A percentile compares a stretch with the other conserved stretches of the same genome.
These are phyloP conservation scores for Picochlorum sp. DNA, from an alignment of 139 green algal genomes.

Conservation along the genomic window DNA sequence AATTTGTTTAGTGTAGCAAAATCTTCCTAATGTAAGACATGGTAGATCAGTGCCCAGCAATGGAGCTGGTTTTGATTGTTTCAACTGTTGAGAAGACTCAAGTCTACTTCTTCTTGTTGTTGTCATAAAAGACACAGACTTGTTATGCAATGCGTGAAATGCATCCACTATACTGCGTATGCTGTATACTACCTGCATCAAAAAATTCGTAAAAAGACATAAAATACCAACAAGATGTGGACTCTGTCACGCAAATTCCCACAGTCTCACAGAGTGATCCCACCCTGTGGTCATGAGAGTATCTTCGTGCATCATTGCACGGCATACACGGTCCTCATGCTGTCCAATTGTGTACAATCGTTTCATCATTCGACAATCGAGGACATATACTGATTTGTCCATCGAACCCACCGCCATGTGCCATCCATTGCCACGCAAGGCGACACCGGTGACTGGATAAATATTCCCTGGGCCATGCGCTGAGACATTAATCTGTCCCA, in stretches of 20 bases:
- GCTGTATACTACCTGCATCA: too few relatives aligned
- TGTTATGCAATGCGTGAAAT: too few relatives aligned
- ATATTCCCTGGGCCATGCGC: background rate
- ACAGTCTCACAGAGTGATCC: constrained; percentile 3
- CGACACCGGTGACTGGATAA: constrained; percentile 3
- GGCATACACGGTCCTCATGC: constrained; percentile 2
- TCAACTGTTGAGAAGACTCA: background rate
- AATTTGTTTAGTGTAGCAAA: constrained; percentile 37
- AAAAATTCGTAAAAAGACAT: background rate
- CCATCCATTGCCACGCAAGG: background rate
- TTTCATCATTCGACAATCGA: constrained; percentile 5
- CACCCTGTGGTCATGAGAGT: background rate
- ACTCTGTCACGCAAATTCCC: background rate
- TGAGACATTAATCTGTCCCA: background rate
- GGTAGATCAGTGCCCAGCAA: background rate
- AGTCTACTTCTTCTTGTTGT: too few relatives aligned
- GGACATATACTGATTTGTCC: constrained; percentile 7
- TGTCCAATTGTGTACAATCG: background rate
- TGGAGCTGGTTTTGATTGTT: background rate
- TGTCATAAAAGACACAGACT: too few relatives aligned
- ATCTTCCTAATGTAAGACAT: background rate
- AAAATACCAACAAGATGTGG: too few relatives aligned
- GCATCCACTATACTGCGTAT: too few relatives aligned
- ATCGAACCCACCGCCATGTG: constrained; percentile 3
- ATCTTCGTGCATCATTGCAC: constrained; percentile 1